Evolutionary conservation across 768 basidiomycete species (phyloP).

Genomic region (Pleurotus platypus): DNA sequence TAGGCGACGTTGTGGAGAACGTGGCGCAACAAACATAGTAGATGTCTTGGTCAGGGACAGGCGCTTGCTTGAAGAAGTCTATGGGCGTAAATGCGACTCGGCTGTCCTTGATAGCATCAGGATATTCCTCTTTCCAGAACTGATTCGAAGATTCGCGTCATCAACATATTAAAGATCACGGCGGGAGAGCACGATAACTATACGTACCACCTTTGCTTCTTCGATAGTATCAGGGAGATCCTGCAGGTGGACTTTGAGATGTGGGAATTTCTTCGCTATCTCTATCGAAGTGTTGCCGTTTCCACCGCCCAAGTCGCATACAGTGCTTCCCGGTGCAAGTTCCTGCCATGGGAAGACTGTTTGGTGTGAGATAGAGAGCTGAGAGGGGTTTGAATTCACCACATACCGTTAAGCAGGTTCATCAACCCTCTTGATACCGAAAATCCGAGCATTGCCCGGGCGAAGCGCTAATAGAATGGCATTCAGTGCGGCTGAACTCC

Average conservation of each 20-base stretch:
- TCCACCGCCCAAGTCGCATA: constrained; percentile 30
- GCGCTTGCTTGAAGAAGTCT: constrained; percentile 15
- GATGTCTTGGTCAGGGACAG: constrained; percentile 10
- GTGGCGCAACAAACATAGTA: constrained; percentile 12
- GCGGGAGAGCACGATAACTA: neutral
- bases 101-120: constrained; percentile 8
- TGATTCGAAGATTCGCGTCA: neutral
- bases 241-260: constrained; percentile 22
- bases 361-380: neutral
- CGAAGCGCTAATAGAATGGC: neutral
- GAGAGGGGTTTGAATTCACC: neutral
- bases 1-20: neutral
- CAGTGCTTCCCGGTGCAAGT: constrained; percentile 16
- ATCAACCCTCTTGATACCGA: neutral
- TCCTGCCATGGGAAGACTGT: constrained; percentile 25
- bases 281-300: constrained; percentile 21
- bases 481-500: neutral
- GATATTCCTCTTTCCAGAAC: constrained; percentile 13
- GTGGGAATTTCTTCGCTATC: constrained; percentile 20
- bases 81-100: constrained; percentile 14
- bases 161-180: neutral
- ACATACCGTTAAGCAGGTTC: constrained; percentile 1
- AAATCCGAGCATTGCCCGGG: constrained; percentile 4
- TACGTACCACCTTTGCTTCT: constrained; percentile 16
- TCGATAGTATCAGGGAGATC: constrained; percentile 21